phyloP scores from a whole-genome alignment of 2,329 filamentous ascomycete species.

The Tolypocladium ovalisporum region DNA sequence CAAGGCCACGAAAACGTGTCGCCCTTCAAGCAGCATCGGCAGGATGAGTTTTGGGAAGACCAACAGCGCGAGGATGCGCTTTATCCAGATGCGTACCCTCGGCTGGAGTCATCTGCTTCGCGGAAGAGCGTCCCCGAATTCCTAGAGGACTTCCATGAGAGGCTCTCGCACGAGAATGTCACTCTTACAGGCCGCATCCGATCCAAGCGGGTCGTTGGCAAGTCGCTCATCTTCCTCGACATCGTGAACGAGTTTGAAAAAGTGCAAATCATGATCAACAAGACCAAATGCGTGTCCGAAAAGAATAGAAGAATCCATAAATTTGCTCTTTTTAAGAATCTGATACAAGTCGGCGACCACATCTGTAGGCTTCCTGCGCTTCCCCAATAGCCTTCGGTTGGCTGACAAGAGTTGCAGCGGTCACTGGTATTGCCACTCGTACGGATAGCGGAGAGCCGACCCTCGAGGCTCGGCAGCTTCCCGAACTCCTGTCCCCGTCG shows the following conservation, averaged over 20 bases:
- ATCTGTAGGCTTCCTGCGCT: conserved; percentile 49
- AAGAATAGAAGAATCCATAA: conserved; percentile 23
- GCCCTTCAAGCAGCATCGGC: conserved; percentile 25
- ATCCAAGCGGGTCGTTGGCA: conserved; percentile 59
- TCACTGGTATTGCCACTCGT: conserved; percentile 58
- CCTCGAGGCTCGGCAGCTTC: conserved; percentile 56
- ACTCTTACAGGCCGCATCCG: conserved; percentile 53
- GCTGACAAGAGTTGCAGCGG: conserved; percentile 34
- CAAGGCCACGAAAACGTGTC: conserved; percentile 15
- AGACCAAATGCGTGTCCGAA: conserved; percentile 33
- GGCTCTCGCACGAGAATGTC: conserved; percentile 15
- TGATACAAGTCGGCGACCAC: conserved; percentile 72
- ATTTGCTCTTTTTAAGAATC: conserved; percentile 51
- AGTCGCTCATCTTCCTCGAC: conserved; percentile 77
- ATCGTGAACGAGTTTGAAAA: conserved; percentile 60
- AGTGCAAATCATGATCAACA: conserved; percentile 68
- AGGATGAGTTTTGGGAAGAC: conserved; percentile 19
- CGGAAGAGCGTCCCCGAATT: conserved; percentile 24
- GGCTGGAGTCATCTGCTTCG: conserved; percentile 14
- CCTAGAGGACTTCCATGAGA: conserved; percentile 16
- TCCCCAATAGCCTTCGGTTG: conserved; percentile 12
- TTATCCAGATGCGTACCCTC: conserved; percentile 23
- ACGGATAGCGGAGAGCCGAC: conserved; percentile 69
- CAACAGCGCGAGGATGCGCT: conserved; percentile 22
- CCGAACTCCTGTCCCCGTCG: conserved; percentile 63